Percentiles rank a stretch among this genome's conserved stretches.
Conservation (phyloP, 2,329 filamentous ascomycete species). For the Stylonectria norvegica region DNA sequence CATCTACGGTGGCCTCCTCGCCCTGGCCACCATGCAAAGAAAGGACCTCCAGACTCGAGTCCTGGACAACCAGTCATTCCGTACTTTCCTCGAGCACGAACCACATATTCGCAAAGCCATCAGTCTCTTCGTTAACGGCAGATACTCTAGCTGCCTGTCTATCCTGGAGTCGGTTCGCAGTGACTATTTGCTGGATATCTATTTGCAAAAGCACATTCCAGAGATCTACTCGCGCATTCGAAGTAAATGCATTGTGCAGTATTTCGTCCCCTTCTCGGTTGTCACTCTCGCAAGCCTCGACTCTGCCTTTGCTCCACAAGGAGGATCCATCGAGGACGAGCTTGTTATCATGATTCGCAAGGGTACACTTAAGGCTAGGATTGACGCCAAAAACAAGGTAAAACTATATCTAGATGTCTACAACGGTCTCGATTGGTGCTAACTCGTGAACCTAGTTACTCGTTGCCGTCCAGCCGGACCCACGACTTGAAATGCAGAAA, state of each 20-base stretch:
- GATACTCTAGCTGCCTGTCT: slow-evolving; percentile 80
- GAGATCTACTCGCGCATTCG: slow-evolving; percentile 72
- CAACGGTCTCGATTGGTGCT: slow-evolving; percentile 7
- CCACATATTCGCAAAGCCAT: slow-evolving; percentile 92
- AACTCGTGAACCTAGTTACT: slow-evolving; percentile 53
- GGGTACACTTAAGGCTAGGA: slow-evolving; percentile 69
- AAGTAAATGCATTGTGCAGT: slow-evolving; percentile 89
- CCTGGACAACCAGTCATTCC: slow-evolving; percentile 76
- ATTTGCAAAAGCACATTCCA: slow-evolving; percentile 72
- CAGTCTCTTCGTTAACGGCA: slow-evolving; percentile 81
- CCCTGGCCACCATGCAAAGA: slow-evolving; percentile 85
- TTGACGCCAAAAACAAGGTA: slow-evolving; percentile 79
- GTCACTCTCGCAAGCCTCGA: slow-evolving; percentile 79
- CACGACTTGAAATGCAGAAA: slow-evolving; percentile 66
- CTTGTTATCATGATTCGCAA: slow-evolving; percentile 73
- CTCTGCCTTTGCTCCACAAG: slow-evolving; percentile 65
- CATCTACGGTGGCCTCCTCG: slow-evolving; percentile 84
- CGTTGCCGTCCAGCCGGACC: slow-evolving; percentile 64
- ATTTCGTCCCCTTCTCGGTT: slow-evolving; percentile 84
- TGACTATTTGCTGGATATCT: slow-evolving; percentile 88
- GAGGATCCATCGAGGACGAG: slow-evolving; percentile 67
- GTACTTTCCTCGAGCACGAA: slow-evolving; percentile 85
- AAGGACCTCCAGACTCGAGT: slow-evolving; percentile 70
- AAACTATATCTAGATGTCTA: slow-evolving; percentile 14
- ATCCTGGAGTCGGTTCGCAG: slow-evolving; percentile 76